phyloP scores from a whole-genome alignment of 306 rosid genomes.

The Myrica gale region DNA sequence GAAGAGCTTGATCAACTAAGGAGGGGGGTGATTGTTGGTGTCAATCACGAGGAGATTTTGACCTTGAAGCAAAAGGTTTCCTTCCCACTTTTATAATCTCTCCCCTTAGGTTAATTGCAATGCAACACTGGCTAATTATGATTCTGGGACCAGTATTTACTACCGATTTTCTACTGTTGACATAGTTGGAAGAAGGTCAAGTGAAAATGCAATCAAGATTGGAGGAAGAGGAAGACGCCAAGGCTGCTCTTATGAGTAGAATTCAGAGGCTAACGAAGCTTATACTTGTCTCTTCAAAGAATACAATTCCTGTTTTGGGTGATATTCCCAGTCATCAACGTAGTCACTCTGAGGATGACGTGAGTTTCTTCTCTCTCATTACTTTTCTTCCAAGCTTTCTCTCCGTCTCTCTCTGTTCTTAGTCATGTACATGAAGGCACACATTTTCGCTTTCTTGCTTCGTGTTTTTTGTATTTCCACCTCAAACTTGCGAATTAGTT shows the following conservation, averaged over 20 bases:
- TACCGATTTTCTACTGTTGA: slow-evolving; percentile 19
- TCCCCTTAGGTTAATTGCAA: slow-evolving; percentile 16
- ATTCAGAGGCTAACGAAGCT: slow-evolving; percentile 98
- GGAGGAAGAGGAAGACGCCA: slow-evolving; percentile 99
- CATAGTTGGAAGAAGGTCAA: slow-evolving; percentile 96
- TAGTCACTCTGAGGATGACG: slow-evolving; percentile 81
- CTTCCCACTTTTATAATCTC: slow-evolving; percentile 11
- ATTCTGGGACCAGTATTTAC: slow-evolving; percentile 19
- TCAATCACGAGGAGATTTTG: slow-evolving; percentile 85
- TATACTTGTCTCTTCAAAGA: slow-evolving; percentile 93
- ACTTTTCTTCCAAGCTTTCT: neutral
- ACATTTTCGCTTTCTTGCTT: neutral
- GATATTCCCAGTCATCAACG: slow-evolving; percentile 79
- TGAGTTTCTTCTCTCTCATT: slow-evolving; percentile 45
- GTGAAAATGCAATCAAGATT: slow-evolving; percentile 97
- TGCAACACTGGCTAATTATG: slow-evolving; percentile 11
- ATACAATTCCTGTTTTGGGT: slow-evolving; percentile 76
- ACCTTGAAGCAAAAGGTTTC: slow-evolving; percentile 85
- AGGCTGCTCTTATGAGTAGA: slow-evolving; percentile 99
- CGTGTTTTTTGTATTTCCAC: slow-evolving; percentile 13
- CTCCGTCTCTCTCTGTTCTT: neutral
- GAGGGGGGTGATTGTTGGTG: slow-evolving; percentile 77
- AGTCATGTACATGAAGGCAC: slow-evolving; percentile 4
- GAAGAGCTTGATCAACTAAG: slow-evolving; percentile 91
- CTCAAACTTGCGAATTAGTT: neutral